These are phyloP conservation scores for Andrographis paniculata DNA, from an alignment of 305 asterid genomes.

Conservation along the genomic window DNA sequence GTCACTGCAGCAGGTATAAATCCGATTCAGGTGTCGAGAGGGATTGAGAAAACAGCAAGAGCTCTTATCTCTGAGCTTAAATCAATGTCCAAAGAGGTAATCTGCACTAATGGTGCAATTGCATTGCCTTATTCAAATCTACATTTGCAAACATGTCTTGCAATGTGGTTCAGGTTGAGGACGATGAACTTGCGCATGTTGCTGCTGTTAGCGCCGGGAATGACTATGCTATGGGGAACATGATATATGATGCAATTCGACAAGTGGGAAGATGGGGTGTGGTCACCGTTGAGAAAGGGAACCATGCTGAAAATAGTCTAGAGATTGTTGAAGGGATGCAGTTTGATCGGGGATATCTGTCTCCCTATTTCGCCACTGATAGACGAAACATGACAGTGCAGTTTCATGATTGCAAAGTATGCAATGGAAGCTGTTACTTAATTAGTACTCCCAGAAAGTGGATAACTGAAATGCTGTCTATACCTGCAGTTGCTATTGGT, in stretches of 20 bases:
- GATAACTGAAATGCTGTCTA: conserved; percentile 16
- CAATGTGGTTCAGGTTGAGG: conserved; percentile 50
- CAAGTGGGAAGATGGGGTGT: conserved; percentile 62
- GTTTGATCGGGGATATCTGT: conserved; percentile 73
- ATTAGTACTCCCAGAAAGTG: too few relatives aligned
- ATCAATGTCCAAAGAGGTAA: conserved; percentile 72
- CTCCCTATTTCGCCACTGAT: conserved; percentile 79
- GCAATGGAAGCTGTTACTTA: conserved; percentile 11
- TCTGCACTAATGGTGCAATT: not conserved
- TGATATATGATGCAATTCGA: conserved; percentile 61
- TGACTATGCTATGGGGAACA: conserved; percentile 49
- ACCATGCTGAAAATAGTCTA: conserved; percentile 42
- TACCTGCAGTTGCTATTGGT: conserved; percentile 80
- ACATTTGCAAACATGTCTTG: not conserved
- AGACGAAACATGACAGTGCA: conserved; percentile 56
- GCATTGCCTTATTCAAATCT: not conserved
- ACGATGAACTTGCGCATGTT: conserved; percentile 66
- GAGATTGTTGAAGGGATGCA: conserved; percentile 79
- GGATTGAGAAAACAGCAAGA: conserved; percentile 63
- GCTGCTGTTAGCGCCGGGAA: conserved; percentile 94
- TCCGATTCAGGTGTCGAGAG: conserved; percentile 74
- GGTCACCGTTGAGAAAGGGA: conserved; percentile 64
- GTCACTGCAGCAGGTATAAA: conserved; percentile 70
- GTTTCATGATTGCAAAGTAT: conserved; percentile 76
- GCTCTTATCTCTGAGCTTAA: conserved; percentile 67